Evolutionary conservation across 805 yeast genomes (phyloP).

Genomic region (Ogataea nakhonphanomensis): DNA sequence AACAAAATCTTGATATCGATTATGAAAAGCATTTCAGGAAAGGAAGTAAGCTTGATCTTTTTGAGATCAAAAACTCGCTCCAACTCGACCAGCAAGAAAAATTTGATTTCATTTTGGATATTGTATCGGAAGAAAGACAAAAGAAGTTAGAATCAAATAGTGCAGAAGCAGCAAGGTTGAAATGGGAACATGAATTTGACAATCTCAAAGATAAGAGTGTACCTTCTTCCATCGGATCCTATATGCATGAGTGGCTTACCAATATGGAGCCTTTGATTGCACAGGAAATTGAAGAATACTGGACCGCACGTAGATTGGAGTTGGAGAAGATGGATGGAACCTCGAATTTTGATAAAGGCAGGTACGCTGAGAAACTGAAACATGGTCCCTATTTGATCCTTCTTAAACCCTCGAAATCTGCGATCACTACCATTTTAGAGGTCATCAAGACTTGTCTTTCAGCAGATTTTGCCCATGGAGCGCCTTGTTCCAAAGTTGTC

Average conservation of each 20-base stretch:
- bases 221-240: conserved; percentile 62
- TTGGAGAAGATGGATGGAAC: conserved; percentile 14
- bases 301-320: conserved; percentile 38
- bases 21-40: conserved; percentile 10
- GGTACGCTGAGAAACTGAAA: conserved; percentile 38
- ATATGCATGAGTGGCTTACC: conserved; percentile 81
- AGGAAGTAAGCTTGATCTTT: conserved; percentile 45
- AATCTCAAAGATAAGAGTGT: conserved; percentile 37
- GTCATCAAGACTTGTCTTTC: conserved; percentile 69
- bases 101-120: conserved; percentile 67
- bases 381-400: conserved; percentile 77
- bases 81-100: conserved; percentile 43
- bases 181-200: conserved; percentile 85
- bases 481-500: conserved; percentile 80
- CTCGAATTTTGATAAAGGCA: conserved; percentile 18
- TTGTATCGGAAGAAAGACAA: conserved; percentile 74
- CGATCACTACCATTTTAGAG: conserved; percentile 82
- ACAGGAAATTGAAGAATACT: conserved; percentile 59
- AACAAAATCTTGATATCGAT: conserved; percentile 23
- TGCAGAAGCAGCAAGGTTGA: conserved; percentile 77
- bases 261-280: conserved; percentile 67
- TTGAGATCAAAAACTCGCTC: conserved; percentile 57
- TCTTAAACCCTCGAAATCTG: conserved; percentile 75
- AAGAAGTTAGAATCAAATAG: conserved; percentile 72
- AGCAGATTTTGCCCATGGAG: conserved; percentile 74